phyloP scores from a whole-genome alignment of 805 yeast genomes.

The Wickerhamiella cacticola region DNA sequence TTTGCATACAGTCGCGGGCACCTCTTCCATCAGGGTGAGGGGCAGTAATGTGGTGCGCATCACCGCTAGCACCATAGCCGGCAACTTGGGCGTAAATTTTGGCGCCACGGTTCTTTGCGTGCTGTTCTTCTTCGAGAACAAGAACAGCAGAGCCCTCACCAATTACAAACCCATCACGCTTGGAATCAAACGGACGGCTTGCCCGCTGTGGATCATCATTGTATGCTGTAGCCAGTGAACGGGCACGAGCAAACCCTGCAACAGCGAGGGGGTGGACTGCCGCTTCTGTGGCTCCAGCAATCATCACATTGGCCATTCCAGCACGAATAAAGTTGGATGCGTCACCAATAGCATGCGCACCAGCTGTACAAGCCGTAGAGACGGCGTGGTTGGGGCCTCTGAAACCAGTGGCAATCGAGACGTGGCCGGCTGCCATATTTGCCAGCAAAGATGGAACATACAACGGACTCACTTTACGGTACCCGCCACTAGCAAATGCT shows the following conservation, averaged over 20 bases:
- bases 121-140: constrained; percentile 62
- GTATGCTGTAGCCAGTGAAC: constrained; percentile 54
- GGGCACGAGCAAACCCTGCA: constrained; percentile 85
- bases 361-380: constrained; percentile 96
- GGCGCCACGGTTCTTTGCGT: constrained; percentile 55
- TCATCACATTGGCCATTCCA: constrained; percentile 73
- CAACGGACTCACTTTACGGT: constrained; percentile 67
- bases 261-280: constrained; percentile 75
- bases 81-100: constrained; percentile 65
- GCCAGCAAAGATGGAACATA: constrained; percentile 73
- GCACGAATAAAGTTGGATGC: constrained; percentile 68
- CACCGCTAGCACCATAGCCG: constrained; percentile 89
- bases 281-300: constrained; percentile 92
- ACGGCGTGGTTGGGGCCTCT: constrained; percentile 81
- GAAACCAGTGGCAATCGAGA: constrained; percentile 64
- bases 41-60: constrained; percentile 86
- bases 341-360: constrained; percentile 87
- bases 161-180: constrained; percentile 76
- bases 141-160: constrained; percentile 88
- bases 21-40: constrained; percentile 78
- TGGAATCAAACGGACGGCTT: constrained; percentile 75
- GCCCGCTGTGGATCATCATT: constrained; percentile 53
- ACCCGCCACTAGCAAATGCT: constrained; percentile 39
- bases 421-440: constrained; percentile 91
- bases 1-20: constrained; percentile 68